These are phyloP conservation scores for Populus hybrid DNA, from an alignment of 441 rosid species.

Conservation along the genomic window DNA sequence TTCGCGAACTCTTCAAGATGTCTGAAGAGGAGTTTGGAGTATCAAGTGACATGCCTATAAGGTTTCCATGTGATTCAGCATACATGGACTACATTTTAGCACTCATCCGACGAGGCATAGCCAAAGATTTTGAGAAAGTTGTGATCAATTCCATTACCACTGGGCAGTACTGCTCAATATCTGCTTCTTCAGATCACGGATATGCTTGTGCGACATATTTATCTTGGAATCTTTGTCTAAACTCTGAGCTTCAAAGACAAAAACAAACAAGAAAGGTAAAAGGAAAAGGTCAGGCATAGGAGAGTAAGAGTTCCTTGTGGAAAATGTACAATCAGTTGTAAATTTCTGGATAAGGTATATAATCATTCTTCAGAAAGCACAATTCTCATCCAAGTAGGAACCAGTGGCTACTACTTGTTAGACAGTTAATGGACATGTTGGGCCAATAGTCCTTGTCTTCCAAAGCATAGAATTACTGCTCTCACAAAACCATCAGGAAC, in stretches of 20 bases:
- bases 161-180: background rate
- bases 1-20: slow-evolving; percentile 12
- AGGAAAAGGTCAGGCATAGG: background rate
- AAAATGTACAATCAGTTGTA: background rate
- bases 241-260: background rate
- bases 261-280: background rate
- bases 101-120: background rate
- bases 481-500: background rate
- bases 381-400: background rate
- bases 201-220: background rate
- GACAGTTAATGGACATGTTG: background rate
- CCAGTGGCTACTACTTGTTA: background rate
- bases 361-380: background rate
- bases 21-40: background rate
- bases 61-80: background rate
- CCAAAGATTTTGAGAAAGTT: background rate
- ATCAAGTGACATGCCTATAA: background rate
- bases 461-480: background rate
- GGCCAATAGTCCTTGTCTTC: background rate
- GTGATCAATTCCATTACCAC: background rate
- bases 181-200: background rate
- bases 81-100: background rate
- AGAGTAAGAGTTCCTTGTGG: background rate
- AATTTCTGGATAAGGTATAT: background rate
- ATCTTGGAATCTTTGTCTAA: background rate